Evolutionary conservation across 2,329 filamentous ascomycete genomes (phyloP), one percentile per base, ranked within the genome.

Genomic region (Xylariales sp.): DNA sequence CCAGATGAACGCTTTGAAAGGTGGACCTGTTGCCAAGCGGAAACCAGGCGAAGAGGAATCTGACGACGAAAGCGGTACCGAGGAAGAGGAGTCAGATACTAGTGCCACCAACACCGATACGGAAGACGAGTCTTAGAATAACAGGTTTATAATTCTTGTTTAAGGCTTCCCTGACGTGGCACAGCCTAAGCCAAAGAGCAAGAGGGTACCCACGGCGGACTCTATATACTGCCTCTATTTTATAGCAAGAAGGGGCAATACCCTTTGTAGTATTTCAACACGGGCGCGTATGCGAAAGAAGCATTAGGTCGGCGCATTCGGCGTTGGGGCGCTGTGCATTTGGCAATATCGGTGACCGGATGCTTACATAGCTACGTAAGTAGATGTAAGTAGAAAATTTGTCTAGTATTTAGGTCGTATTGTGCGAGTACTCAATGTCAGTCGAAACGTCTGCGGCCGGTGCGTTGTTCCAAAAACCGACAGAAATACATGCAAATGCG

Each of bases 1-100:
- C 68, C 93, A 97, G 81, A 96, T 97, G 93, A 90, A 90, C 70
- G 91, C 91, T 12, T 88, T 97, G 69, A 97, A 96, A 83, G 91
- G 90, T 12, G 91, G 89, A 36, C 83, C 81, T 41, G 83, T 87
- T 46, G 81, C 87, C 78, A 86, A 84, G 77, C 83, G 81, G 73
- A 78, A 80, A 54, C 87, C 87, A 1, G 83, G 84, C 3, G 87
- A 87, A 1, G 83, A 85, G 6, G 65, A 91, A 54, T 90, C 88
- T 63, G 90, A 93, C 60, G 93, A 94, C 28, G 93, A 97, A 83
- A 97, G 93, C 70, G 91, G 93, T 71, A 93, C 91, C 16, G 93
- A 97, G 68, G 90, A 91, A 67, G 90, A 91, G 75, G 87, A 84
- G 12, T 85, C 86, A 36, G 87, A 90, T 78, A 90, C 89, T 43